phyloP scores from a whole-genome alignment of 1,139 yeast genomes.

The Geotrichum aggregatum region DNA sequence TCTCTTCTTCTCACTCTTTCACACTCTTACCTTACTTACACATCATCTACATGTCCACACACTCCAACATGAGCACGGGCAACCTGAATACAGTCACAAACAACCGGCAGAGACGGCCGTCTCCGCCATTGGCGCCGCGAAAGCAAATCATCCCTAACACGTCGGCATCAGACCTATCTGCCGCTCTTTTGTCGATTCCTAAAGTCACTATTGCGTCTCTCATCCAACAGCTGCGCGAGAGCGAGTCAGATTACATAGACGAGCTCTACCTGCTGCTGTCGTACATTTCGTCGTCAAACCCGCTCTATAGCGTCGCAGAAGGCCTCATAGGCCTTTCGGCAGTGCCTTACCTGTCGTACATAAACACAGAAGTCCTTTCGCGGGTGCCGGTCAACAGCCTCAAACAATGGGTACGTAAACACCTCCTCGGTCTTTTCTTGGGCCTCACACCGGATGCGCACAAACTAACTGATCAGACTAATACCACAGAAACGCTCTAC shows the following conservation, averaged over 20 bases:
- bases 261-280: constrained; percentile 11
- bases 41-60: too few relatives aligned
- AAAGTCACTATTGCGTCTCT: constrained; percentile 1
- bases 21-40: background rate
- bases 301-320: constrained; percentile 1
- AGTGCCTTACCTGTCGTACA: background rate
- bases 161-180: background rate
- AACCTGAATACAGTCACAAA: too few relatives aligned
- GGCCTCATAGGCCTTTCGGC: constrained; percentile 1
- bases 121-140: background rate
- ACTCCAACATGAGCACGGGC: background rate
- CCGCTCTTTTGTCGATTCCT: background rate
- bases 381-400: constrained; percentile 1
- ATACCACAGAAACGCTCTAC: constrained; percentile 7
- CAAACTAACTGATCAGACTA: constrained; percentile 5
- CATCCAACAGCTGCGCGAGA: constrained; percentile 6
- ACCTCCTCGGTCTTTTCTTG: background rate
- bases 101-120: background rate
- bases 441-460: background rate
- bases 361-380: background rate
- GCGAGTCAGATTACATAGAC: constrained; percentile 9
- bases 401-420: constrained; percentile 17
- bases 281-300: constrained; percentile 1
- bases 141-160: background rate
- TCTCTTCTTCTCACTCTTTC: background rate